phyloP scores from a whole-genome alignment of 208 protist species.

The Crithidia sp. region DNA sequence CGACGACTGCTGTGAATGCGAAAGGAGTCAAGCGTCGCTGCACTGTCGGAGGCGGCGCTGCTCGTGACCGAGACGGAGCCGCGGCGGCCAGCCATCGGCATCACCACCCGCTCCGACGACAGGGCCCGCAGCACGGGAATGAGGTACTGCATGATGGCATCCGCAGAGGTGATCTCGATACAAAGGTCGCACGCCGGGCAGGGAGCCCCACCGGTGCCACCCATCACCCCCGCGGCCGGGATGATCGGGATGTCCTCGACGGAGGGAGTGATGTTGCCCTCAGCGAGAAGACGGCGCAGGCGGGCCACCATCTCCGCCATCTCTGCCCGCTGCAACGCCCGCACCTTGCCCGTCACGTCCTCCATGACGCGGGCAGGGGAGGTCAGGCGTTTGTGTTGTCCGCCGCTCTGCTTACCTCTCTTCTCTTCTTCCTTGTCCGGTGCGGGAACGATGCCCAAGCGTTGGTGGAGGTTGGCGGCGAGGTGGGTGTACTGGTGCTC shows the following conservation, averaged over 20 bases:
- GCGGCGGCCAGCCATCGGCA: slow-evolving; percentile 28
- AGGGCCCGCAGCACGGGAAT: slow-evolving; percentile 23
- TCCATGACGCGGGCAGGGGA: slow-evolving; percentile 15
- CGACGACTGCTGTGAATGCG: slow-evolving; percentile 20
- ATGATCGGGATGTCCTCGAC: slow-evolving; percentile 20
- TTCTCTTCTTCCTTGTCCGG: background rate
- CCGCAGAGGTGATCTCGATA: slow-evolving; percentile 35
- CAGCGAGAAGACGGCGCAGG: slow-evolving; percentile 27
- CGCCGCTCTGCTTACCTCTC: background rate
- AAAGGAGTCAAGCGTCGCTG: slow-evolving; percentile 22
- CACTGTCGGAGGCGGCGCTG: slow-evolving; percentile 15
- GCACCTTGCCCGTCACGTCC: slow-evolving; percentile 17
- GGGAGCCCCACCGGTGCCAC: background rate
- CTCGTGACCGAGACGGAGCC: slow-evolving; percentile 18
- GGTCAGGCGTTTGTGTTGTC: background rate
- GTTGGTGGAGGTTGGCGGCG: slow-evolving; percentile 25
- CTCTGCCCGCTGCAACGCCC: slow-evolving; percentile 30
- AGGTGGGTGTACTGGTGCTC: slow-evolving; percentile 20
- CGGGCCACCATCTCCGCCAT: slow-evolving; percentile 37
- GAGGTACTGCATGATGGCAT: slow-evolving; percentile 21
- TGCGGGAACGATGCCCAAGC: slow-evolving; percentile 16
- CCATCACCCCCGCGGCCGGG: slow-evolving; percentile 8
- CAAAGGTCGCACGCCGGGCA: slow-evolving; percentile 46
- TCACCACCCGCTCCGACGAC: slow-evolving; percentile 21
- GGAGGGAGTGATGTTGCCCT: slow-evolving; percentile 17